Conservation (phyloP, 1,284 basidiomycete genomes). For the Pseudozyma tsukubaensis region DNA sequence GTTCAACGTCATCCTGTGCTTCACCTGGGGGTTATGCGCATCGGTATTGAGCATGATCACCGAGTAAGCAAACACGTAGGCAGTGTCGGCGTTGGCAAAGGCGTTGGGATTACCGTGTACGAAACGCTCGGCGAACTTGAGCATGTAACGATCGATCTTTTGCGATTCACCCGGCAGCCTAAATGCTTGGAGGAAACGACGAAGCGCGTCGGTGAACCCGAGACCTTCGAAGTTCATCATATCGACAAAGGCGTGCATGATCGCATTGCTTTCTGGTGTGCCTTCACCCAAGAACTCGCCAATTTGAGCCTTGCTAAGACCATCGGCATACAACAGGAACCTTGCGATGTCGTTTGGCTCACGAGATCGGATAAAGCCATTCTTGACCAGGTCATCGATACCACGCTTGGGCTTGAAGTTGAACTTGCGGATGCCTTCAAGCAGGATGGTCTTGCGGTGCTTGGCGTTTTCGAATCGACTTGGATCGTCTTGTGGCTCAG, state of each 20-base stretch:
- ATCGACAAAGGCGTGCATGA: slow-evolving; percentile 69
- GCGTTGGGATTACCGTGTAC: slow-evolving; percentile 63
- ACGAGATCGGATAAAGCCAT: slow-evolving; percentile 84
- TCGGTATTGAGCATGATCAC: slow-evolving; percentile 69
- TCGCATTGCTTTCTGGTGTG: slow-evolving; percentile 66
- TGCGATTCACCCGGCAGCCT: slow-evolving; percentile 67
- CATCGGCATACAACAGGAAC: slow-evolving; percentile 90
- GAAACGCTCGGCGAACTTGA: slow-evolving; percentile 69
- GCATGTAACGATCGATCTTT: slow-evolving; percentile 69
- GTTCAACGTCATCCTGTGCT: slow-evolving; percentile 67
- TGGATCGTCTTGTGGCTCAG: slow-evolving; percentile 79
- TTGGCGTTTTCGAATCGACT: slow-evolving; percentile 94
- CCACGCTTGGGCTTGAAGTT: slow-evolving; percentile 94
- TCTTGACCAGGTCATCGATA: slow-evolving; percentile 86
- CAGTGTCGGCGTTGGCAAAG: slow-evolving; percentile 68
- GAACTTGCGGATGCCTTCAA: slow-evolving; percentile 97
- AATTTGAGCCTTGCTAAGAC: slow-evolving; percentile 93
- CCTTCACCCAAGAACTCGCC: slow-evolving; percentile 90
- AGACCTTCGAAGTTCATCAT: slow-evolving; percentile 66
- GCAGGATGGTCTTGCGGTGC: slow-evolving; percentile 91
- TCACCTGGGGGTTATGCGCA: slow-evolving; percentile 68
- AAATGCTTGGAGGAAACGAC: slow-evolving; percentile 67
- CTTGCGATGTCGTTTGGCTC: slow-evolving; percentile 84
- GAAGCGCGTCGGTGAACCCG: slow-evolving; percentile 64
- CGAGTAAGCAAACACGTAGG: slow-evolving; percentile 69